Evolutionary conservation across 495 filamentous ascomycete genomes (phyloP).

Genomic region (Bacidia rubella): DNA sequence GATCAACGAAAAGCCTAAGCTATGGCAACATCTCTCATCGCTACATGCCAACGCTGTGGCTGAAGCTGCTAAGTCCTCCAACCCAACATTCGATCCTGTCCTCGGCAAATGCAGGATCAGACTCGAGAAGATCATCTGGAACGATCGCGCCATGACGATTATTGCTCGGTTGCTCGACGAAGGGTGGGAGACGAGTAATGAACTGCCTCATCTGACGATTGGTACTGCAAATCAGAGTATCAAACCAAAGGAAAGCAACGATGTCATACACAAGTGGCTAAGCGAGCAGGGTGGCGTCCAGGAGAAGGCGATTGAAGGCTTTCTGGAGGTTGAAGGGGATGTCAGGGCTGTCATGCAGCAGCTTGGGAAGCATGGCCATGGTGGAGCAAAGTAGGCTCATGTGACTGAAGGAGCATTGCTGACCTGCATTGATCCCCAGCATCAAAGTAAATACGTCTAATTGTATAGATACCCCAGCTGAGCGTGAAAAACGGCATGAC

Average conservation of each 20-base stretch:
- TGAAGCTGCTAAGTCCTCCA: constrained; percentile 19
- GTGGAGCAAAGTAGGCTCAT: neutral
- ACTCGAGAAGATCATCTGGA: constrained; percentile 62
- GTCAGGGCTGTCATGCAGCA: constrained; percentile 32
- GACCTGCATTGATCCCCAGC: neutral
- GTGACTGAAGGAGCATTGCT: constrained; percentile 20
- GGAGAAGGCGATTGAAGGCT: constrained; percentile 31
- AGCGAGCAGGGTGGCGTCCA: constrained; percentile 37
- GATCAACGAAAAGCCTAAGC: constrained; percentile 39
- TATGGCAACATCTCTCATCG: constrained; percentile 47
- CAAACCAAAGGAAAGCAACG: constrained; percentile 91
- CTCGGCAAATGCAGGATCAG: constrained; percentile 41
- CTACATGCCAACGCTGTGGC: constrained; percentile 24
- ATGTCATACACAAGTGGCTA: constrained; percentile 56
- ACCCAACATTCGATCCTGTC: constrained; percentile 20
- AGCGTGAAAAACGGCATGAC: too few relatives aligned
- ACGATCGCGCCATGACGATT: constrained; percentile 75
- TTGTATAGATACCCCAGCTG: too few relatives aligned
- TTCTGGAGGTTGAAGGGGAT: constrained; percentile 30
- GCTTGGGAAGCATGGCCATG: neutral
- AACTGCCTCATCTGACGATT: constrained; percentile 75
- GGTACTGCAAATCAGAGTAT: constrained; percentile 59
- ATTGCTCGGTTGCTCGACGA: constrained; percentile 54
- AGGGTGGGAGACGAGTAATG: constrained; percentile 57
- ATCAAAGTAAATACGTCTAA: neutral